These are phyloP conservation scores for Ustilago esculenta DNA, from an alignment of 1,284 basidiomycete genomes.

Conservation along the genomic window DNA sequence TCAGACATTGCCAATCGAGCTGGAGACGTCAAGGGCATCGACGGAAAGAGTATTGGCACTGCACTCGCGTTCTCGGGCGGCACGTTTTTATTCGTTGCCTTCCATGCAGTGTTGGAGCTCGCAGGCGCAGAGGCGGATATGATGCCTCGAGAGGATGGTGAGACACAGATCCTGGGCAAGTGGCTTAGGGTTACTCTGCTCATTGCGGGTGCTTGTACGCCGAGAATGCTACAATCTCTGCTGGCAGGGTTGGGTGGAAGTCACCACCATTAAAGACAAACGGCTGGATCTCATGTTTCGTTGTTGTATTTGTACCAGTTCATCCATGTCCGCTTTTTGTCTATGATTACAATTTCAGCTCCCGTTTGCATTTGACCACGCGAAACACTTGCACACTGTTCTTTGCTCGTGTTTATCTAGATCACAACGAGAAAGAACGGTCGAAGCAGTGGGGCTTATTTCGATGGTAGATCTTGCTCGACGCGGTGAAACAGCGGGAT, in stretches of 20 bases:
- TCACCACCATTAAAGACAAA: conserved; percentile 22
- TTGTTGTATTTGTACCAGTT: not conserved
- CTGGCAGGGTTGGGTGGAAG: conserved; percentile 11
- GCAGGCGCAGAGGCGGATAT: conserved; percentile 44
- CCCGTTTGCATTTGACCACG: no score
- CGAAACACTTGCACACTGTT: no score
- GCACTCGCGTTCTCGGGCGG: conserved; percentile 86
- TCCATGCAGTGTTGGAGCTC: conserved; percentile 68
- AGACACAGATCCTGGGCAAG: conserved; percentile 38
- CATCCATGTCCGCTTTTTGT: not conserved
- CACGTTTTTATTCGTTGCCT: conserved; percentile 93
- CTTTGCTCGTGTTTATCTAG: no score
- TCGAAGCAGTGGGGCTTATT: no score
- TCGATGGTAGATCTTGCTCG: no score
- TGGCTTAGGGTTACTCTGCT: conserved; percentile 26
- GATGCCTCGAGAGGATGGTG: conserved; percentile 3
- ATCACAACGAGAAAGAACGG: no score
- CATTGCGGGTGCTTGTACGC: conserved; percentile 31
- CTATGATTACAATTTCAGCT: no score
- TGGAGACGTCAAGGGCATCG: no score
- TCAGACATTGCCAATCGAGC: not conserved
- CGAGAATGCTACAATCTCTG: conserved; percentile 24
- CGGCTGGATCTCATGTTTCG: no score
- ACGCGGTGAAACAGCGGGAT: no score
- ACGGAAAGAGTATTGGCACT: conserved; percentile 71